phyloP scores from a whole-genome alignment of 495 filamentous ascomycete genomes.

The Penicillium samsonianum region DNA sequence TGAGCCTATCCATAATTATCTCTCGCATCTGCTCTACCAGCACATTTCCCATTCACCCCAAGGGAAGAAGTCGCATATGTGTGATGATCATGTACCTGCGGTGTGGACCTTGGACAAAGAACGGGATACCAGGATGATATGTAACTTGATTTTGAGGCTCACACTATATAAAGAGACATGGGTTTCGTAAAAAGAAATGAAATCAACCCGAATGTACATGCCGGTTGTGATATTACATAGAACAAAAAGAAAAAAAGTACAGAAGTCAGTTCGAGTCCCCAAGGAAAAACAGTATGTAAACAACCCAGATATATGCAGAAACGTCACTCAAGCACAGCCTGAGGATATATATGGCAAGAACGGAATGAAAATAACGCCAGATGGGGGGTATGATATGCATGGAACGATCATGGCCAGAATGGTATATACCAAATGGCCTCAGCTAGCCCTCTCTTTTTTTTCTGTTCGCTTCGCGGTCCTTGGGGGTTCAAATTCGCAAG shows the following conservation, averaged over 20 bases:
- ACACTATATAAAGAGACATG: constrained; percentile 3
- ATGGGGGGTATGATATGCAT: constrained; percentile 33
- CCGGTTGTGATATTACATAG: background rate
- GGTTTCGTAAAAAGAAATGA: background rate
- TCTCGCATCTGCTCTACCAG: background rate
- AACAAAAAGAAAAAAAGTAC: background rate
- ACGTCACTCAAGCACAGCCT: background rate
- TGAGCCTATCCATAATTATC: background rate
- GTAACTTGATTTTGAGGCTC: background rate
- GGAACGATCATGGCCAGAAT: constrained; percentile 26
- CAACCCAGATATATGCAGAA: background rate
- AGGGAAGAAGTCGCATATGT: background rate
- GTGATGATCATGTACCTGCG: background rate
- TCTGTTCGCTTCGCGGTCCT: background rate
- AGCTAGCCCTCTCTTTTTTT: constrained; percentile 4
- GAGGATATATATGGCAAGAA: constrained; percentile 6
- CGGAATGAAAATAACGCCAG: constrained; percentile 20
- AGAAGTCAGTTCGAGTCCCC: background rate
- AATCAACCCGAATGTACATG: background rate
- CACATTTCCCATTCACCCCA: background rate
- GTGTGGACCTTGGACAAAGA: background rate
- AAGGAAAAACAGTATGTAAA: background rate
- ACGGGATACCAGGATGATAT: background rate
- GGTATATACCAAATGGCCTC: constrained; percentile 23
- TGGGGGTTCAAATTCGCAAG: background rate